Conservation (phyloP, 257 asterid species). For the Hygrophila difformis region DNA sequence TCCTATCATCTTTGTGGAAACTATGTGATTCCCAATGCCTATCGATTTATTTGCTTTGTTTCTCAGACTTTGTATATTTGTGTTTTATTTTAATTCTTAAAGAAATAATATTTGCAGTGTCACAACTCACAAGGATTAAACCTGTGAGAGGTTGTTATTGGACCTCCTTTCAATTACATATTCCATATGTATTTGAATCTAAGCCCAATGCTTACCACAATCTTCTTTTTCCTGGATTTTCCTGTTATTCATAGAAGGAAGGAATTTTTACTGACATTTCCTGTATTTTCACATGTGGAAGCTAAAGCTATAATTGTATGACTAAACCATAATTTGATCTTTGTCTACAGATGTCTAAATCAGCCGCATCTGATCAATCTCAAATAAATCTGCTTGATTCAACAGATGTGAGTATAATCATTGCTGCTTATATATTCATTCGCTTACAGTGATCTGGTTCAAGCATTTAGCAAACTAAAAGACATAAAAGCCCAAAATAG, state of each 20-base stretch:
- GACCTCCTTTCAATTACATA: slow-evolving; percentile 13
- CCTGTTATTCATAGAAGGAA: no score
- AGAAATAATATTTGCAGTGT: slow-evolving; percentile 2
- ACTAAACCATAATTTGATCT: no score
- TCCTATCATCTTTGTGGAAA: no score
- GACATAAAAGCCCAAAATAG: not conserved
- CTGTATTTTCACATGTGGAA: no score
- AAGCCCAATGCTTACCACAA: not conserved
- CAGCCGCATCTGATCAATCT: slow-evolving; percentile 92
- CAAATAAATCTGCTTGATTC: slow-evolving; percentile 83
- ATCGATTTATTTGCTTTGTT: no score
- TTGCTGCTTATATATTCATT: not conserved
- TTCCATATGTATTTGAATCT: not conserved
- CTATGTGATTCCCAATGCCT: no score
- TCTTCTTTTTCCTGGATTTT: not conserved
- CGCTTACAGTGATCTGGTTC: no score
- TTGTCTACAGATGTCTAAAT: slow-evolving; percentile 92
- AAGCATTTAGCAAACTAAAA: no score
- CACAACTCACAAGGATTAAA: slow-evolving; percentile 1
- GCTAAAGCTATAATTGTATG: no score
- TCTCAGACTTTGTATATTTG: no score
- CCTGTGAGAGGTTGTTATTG: no score
- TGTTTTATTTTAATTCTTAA: slow-evolving; percentile 2
- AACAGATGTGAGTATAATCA: slow-evolving; percentile 66
- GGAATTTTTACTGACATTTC: not conserved